Conservation (phyloP, 1,139 yeast genomes). For the Lodderomyces theae region DNA sequence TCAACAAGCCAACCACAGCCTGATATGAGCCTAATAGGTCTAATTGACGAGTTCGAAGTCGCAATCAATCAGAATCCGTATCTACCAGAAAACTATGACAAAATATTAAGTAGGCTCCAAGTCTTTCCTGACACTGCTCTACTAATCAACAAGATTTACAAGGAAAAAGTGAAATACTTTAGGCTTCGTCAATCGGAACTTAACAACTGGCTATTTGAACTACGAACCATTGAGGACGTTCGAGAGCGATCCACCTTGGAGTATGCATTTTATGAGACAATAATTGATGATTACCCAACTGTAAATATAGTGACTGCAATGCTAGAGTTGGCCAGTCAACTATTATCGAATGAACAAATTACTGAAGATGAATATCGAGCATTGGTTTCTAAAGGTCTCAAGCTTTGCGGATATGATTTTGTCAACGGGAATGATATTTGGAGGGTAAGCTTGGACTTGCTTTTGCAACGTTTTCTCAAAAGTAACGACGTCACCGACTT, state of each 20-base stretch:
- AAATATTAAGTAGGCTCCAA: slow-evolving; percentile 18
- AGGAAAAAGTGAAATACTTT: slow-evolving; percentile 21
- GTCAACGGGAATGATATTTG: slow-evolving; percentile 36
- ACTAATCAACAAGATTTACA: slow-evolving; percentile 18
- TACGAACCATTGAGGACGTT: slow-evolving; percentile 18
- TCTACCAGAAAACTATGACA: slow-evolving; percentile 18
- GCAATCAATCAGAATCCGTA: slow-evolving; percentile 8
- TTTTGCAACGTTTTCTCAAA: slow-evolving; percentile 11
- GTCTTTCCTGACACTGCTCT: slow-evolving; percentile 9
- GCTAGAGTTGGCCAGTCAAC: slow-evolving; percentile 12
- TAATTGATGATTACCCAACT: slow-evolving; percentile 20
- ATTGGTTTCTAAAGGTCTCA: slow-evolving; percentile 22
- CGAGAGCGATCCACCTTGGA: slow-evolving; percentile 12
- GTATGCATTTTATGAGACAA: slow-evolving; percentile 19
- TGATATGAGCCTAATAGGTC: background rate
- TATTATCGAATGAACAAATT: slow-evolving; percentile 2
- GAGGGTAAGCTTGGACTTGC: slow-evolving; percentile 23
- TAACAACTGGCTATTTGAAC: slow-evolving; percentile 26
- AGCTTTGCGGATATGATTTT: slow-evolving; percentile 33
- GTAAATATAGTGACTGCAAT: slow-evolving; percentile 21
- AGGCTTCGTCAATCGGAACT: slow-evolving; percentile 23
- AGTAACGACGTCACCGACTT: slow-evolving; percentile 17
- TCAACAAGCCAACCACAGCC: background rate
- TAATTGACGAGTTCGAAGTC: slow-evolving; percentile 5
- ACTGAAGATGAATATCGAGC: slow-evolving; percentile 17